Evolutionary conservation across 2,329 filamentous ascomycete species (phyloP).

Genomic region (Paecilomyces variotii): DNA sequence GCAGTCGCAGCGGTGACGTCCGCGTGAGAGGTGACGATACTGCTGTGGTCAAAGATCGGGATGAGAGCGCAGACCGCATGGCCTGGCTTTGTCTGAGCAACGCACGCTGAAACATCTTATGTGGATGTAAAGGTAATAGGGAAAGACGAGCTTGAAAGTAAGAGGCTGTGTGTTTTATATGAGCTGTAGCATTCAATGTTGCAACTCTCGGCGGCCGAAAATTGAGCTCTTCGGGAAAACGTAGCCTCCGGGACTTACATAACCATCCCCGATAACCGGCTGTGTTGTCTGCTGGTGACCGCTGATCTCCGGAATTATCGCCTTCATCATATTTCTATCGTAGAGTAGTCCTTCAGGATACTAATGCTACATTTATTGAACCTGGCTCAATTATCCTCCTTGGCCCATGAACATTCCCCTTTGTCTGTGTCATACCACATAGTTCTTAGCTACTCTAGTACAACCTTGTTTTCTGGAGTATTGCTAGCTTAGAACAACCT

Average conservation of each 20-base stretch:
- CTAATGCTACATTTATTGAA: no score
- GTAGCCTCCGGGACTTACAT: conserved; percentile 5
- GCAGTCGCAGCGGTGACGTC: conserved; percentile 25
- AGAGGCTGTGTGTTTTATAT: not conserved
- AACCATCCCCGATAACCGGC: conserved; percentile 1
- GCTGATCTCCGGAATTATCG: no score
- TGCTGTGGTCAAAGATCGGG: conserved; percentile 25
- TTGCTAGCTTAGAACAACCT: not conserved
- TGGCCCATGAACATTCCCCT: not conserved
- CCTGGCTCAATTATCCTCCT: not conserved
- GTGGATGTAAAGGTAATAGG: conserved; percentile 1
- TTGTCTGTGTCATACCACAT: not conserved
- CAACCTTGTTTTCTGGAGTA: not conserved
- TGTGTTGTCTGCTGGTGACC: not conserved
- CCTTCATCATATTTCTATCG: no score
- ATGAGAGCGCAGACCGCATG: conserved; percentile 25
- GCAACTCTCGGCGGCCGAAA: not conserved
- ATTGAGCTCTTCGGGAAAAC: conserved; percentile 5
- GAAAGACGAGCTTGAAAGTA: conserved; percentile 1
- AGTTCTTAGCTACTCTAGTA: not conserved
- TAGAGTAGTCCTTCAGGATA: no score
- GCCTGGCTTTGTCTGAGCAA: conserved; percentile 35
- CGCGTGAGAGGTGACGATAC: conserved; percentile 22
- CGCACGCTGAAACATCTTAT: conserved; percentile 36
- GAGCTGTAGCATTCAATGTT: conserved; percentile 1